Conservation (phyloP, 2,329 filamentous ascomycete species). For the Fusarium nodosum region DNA sequence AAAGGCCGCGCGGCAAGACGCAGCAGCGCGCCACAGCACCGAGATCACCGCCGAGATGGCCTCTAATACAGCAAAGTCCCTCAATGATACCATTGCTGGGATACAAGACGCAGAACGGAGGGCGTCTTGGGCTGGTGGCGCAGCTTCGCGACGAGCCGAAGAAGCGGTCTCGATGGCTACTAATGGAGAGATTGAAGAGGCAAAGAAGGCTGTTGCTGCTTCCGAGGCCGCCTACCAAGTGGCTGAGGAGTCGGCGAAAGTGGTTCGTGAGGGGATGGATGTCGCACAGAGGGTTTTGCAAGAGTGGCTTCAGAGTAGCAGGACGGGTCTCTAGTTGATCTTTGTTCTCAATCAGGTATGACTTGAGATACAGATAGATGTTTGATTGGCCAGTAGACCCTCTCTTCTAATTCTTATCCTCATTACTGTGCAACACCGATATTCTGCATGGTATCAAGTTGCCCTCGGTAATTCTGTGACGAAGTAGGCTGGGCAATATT, state of each 20-base stretch:
- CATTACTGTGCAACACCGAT: no score
- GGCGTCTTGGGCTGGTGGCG: constrained; percentile 24
- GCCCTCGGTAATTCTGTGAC: background rate
- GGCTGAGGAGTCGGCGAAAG: constrained; percentile 18
- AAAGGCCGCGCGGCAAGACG: constrained; percentile 21
- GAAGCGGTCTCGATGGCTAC: constrained; percentile 26
- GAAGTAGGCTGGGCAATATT: rapidly evolving
- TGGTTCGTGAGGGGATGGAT: constrained; percentile 28
- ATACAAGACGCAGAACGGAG: constrained; percentile 28
- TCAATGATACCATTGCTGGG: background rate
- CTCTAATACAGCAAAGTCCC: background rate
- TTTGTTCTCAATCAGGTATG: background rate
- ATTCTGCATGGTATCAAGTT: background rate
- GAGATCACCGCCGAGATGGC: constrained; percentile 26
- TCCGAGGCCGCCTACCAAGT: constrained; percentile 26
- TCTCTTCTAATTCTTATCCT: background rate
- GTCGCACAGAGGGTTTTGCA: constrained; percentile 27
- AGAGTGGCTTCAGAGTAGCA: constrained; percentile 35
- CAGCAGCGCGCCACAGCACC: constrained; percentile 7
- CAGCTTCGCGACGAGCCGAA: constrained; percentile 21
- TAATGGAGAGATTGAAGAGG: constrained; percentile 26
- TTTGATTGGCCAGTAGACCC: background rate
- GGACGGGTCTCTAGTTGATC: constrained; percentile 19
- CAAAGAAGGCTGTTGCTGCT: constrained; percentile 14
- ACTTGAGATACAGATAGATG: no score